Base-by-base conservation (phyloP, 1,284 basidiomycete genomes). In the Dichomitus squalens region DNA sequence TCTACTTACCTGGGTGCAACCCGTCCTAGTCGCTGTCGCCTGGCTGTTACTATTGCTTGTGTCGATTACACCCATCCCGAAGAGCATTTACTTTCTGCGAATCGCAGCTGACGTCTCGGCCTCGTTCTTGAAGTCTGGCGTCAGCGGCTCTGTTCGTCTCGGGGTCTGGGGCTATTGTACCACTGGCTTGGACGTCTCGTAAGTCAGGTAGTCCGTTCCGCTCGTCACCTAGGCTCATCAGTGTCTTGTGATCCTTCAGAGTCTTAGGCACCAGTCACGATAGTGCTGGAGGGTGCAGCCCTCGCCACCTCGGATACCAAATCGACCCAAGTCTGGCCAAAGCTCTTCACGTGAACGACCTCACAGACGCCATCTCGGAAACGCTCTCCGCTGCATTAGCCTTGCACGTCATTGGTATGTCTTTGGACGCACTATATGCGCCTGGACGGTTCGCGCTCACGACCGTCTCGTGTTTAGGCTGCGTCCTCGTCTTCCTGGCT, bases 151-250 rank as follows among this genome's bases (percentile, higher is more conserved):
- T 43, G 78, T 77, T 59, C 72, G 70, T 40, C 83, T 86, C 68
- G 83, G 84, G 56, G 76, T 84, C 53, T 87, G 79, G 79, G 85
- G 85, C 34, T 87, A 84, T 67, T 86, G 84, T 69, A 70, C 76
- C 31, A 79, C 79, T 36, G 72, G 72, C 16, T 66, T 81, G 54
- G 70, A 79, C 23, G 71, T 79, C 64, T 73, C 77, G 80, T 82
- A 66, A 71, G 79, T 60, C 38, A 33, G n/a, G n/a, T n/a, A n/a
- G n/a, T n/a, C n/a, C 21, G 4, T 43, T 72, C 41, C 14, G 23
- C 43, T 49, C 53, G 49, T 41, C 25, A 33, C 25, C n/a, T 31
- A 29, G 27, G 40, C 12, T 25, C 41, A 9, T 16, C 52, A 21
- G n/a, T 36, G 49, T 53, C 51, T 21, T 62, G 55, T 62, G 52